Percentiles rank a stretch among this genome's conserved stretches.
Conservation (phyloP, 768 basidiomycete genomes). For the Coprinellus micaceus region DNA sequence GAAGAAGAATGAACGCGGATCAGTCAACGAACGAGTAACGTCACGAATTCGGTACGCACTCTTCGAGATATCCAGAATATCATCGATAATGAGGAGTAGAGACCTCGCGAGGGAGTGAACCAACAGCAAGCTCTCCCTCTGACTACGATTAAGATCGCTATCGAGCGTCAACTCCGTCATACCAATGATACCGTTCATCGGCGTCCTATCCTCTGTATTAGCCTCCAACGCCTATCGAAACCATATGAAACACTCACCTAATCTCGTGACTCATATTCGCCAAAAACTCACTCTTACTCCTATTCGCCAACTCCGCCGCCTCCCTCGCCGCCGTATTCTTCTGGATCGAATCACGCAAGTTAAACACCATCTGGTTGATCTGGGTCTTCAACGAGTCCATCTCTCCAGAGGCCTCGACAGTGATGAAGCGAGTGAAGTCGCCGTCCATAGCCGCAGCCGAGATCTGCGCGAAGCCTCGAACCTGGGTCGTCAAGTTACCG, state of each 20-base stretch:
- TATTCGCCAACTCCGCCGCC: slow-evolving; percentile 96
- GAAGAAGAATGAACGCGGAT: neutral
- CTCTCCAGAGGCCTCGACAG: slow-evolving; percentile 96
- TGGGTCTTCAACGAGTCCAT: slow-evolving; percentile 99
- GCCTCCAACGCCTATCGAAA: neutral
- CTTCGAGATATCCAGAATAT: slow-evolving; percentile 99
- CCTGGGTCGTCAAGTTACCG: slow-evolving; percentile 93
- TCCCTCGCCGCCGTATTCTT: slow-evolving; percentile 98
- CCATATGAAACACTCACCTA: slow-evolving; percentile 50
- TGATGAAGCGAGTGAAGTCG: slow-evolving; percentile 98
- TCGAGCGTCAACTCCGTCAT: slow-evolving; percentile 98
- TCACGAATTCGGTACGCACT: slow-evolving; percentile 53
- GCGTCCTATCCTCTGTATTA: slow-evolving; percentile 60
- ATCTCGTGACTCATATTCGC: slow-evolving; percentile 99
- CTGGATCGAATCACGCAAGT: slow-evolving; percentile 93
- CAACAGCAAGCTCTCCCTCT: slow-evolving; percentile 91
- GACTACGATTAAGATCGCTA: slow-evolving; percentile 89
- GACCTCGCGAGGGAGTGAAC: slow-evolving; percentile 94
- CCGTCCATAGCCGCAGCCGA: slow-evolving; percentile 98
- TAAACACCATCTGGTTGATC: slow-evolving; percentile 99
- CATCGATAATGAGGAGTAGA: slow-evolving; percentile 94
- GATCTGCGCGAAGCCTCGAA: slow-evolving; percentile 97
- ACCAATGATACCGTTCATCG: slow-evolving; percentile 99
- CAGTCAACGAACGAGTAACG: slow-evolving; percentile 3
- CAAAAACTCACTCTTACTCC: slow-evolving; percentile 95